Conservation (phyloP, 2,329 filamentous ascomycete species). For the Fusarium sulawesiense region DNA sequence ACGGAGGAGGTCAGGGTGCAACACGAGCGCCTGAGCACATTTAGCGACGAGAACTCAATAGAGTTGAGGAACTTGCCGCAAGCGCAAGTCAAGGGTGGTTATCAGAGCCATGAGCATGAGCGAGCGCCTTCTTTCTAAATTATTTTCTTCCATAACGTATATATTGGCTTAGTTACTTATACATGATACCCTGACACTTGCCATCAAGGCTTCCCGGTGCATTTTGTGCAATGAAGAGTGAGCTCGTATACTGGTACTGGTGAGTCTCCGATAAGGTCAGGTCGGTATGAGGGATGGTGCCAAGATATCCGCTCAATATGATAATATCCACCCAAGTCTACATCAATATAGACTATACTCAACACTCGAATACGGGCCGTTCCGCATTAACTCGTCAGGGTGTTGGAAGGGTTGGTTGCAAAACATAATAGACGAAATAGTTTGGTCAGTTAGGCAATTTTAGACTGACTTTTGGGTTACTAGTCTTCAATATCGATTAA, state of each 20-base stretch:
- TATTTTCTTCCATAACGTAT: background rate
- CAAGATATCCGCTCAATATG: background rate
- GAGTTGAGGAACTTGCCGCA: slow-evolving; percentile 33
- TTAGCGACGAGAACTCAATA: slow-evolving; percentile 39
- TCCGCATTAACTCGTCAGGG: background rate
- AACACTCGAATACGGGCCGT: background rate
- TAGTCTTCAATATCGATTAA: background rate
- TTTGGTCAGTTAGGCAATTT: background rate
- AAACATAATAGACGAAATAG: background rate
- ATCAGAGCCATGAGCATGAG: background rate
- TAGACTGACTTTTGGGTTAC: background rate
- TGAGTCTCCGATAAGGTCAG: background rate
- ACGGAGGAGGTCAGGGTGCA: slow-evolving; percentile 48
- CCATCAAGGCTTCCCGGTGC: no score
- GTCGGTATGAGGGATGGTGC: background rate
- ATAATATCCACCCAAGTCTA: background rate
- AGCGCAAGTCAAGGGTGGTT: background rate
- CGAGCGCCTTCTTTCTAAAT: slow-evolving; percentile 14
- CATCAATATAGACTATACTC: background rate
- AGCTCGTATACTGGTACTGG: accelerated
- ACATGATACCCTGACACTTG: background rate
- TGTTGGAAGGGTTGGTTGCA: background rate
- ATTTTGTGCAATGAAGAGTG: background rate
- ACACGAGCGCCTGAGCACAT: slow-evolving; percentile 39
- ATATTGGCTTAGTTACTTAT: background rate